Evolutionary conservation across 768 basidiomycete genomes (phyloP).

Genomic region (Paxillus ammoniavirescens): DNA sequence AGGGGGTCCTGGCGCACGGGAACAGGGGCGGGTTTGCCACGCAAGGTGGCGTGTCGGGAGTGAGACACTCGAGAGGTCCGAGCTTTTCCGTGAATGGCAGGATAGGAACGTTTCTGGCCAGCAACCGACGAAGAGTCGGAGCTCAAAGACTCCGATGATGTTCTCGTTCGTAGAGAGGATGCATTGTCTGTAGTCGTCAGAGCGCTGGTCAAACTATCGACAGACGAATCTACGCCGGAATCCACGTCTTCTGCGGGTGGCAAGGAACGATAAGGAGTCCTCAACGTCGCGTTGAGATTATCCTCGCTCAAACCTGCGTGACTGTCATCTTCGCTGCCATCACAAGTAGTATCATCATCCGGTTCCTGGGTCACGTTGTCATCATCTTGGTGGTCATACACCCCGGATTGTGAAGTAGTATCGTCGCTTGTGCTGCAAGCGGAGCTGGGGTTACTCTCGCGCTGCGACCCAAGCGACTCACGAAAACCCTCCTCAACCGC

Average conservation of each 20-base stretch:
- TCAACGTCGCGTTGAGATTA: constrained; percentile 64
- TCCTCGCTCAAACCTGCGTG: constrained; percentile 40
- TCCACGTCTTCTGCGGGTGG: constrained; percentile 16
- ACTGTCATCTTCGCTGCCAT: constrained; percentile 27
- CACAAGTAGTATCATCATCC: constrained; percentile 20
- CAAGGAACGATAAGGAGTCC: constrained; percentile 50
- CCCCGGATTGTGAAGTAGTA: constrained; percentile 37
- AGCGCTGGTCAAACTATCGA: constrained; percentile 28
- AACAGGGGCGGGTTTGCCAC: constrained; percentile 17
- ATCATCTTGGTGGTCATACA: constrained; percentile 23
- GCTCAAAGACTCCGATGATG: constrained; percentile 43
- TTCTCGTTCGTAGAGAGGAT: constrained; percentile 37
- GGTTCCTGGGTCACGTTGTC: constrained; percentile 5
- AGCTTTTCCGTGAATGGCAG: constrained; percentile 4
- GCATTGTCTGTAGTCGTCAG: constrained; percentile 39
- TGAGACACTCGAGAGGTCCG: constrained; percentile 4
- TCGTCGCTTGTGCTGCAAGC: constrained; percentile 62
- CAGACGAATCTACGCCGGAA: constrained; percentile 24
- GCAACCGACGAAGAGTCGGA: constrained; percentile 37
- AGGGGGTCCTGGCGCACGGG: constrained; percentile 9
- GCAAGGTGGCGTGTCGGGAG: constrained; percentile 25
- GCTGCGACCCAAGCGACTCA: constrained; percentile 64
- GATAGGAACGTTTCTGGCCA: constrained; percentile 41
- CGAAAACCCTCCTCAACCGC: constrained; percentile 57
- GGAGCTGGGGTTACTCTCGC: constrained; percentile 60